Base-by-base conservation (phyloP, 208 protist species). In the Porcisia deanei region DNA sequence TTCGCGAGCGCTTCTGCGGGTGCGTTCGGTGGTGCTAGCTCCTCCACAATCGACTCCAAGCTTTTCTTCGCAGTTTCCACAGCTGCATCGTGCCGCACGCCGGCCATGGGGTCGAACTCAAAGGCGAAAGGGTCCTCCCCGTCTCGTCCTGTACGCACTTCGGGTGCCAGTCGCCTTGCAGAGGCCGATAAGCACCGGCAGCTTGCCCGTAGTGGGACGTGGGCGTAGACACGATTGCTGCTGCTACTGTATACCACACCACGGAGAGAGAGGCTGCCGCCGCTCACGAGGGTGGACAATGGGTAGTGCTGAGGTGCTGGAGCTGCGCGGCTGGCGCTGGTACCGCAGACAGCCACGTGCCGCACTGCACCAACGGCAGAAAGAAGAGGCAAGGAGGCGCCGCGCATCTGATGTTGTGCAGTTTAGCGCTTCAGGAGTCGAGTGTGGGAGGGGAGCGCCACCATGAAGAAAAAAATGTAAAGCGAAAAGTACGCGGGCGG, bases 31-130 rank as follows among this genome's bases (percentile, higher is more conserved):
- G 92, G 92, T 10, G 92, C 80, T 14, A 96, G 72, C 45, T 85
- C 81, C 71, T 84, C 71, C n/a, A 94, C 58, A 63, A 95, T 79
- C 14, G 9, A 72, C 66, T 93, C 88, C 30, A 89, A 69, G 73
- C 71, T 93, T 73, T 90, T 82, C 79, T 85, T 87, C 8, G 90
- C 88, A 10, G 82, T 85, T 57, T 89, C 81, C 34, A 93, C 78
- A 43, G 91, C 88, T 47, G 88, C 93, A 73, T 97, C 93, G 77
- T 88, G 88, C 59, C 86, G 86, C 55, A 97, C 83, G 75, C 88
- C 87, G 14, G 86, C 81, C 75, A 93, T 88, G 10, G 93, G 88
- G 80, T 97, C 93, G 79, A 91, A 97, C 54, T 92, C 85, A 69
- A 92, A 94, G 18, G 90, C 86, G 25, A 84, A 71, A 41, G 39